Conservation (phyloP, 1,284 basidiomycete genomes). For the Tylopilus sp. region DNA sequence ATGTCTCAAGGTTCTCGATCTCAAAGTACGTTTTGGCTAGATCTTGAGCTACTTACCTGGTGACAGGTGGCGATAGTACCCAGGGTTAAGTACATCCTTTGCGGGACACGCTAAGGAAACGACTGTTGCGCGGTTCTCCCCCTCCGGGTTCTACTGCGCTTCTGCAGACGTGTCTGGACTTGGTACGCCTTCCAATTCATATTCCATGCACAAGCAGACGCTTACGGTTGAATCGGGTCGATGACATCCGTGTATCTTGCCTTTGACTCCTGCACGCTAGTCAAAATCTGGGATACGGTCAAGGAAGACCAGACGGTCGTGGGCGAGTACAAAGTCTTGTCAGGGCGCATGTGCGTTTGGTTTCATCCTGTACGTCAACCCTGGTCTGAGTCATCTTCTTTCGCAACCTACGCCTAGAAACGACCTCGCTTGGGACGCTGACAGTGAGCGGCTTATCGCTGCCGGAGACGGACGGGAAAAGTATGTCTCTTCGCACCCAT, state of each 20-base stretch:
- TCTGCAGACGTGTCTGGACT: constrained; percentile 87
- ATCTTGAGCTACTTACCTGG: not conserved
- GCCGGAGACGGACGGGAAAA: constrained; percentile 97
- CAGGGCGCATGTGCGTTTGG: constrained; percentile 79
- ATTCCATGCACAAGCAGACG: not conserved
- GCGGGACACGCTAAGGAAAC: constrained; percentile 87
- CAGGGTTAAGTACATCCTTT: constrained; percentile 69
- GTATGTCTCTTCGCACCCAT: constrained; percentile 52
- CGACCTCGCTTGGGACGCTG: constrained; percentile 97
- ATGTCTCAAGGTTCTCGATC: constrained; percentile 65
- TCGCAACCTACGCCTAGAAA: constrained; percentile 64
- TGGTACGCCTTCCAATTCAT: constrained; percentile 56
- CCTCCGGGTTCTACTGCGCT: constrained; percentile 96
- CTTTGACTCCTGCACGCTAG: constrained; percentile 46
- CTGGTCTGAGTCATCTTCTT: not conserved
- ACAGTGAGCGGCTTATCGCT: constrained; percentile 95
- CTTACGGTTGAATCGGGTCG: constrained; percentile 8
- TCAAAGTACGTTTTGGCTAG: constrained; percentile 53
- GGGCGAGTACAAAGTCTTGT: constrained; percentile 86
- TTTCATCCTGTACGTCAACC: not conserved
- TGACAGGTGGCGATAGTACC: constrained; percentile 51
- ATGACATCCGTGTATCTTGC: not conserved
- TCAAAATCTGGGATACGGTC: constrained; percentile 94
- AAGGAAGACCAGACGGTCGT: constrained; percentile 91
- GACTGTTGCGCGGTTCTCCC: constrained; percentile 93